Conservation (phyloP, 306 rosid species). For the Coriaria nepalensis region DNA sequence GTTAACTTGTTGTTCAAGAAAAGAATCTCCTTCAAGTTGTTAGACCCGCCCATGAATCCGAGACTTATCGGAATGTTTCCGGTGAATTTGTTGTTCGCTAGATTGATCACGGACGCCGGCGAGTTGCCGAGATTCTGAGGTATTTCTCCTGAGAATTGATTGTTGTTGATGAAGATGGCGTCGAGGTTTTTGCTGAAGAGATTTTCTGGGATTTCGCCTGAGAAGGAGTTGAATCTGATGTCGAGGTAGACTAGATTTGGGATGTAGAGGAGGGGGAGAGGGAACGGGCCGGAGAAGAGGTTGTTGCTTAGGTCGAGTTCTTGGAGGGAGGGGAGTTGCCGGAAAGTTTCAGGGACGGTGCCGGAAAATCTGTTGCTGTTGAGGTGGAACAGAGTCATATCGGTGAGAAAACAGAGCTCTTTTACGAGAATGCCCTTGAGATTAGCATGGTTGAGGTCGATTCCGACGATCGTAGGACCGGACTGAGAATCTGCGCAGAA, state of each 20-base stretch:
- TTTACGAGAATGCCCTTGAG: slow-evolving; percentile 67
- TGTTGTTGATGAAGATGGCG: slow-evolving; percentile 82
- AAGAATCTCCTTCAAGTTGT: slow-evolving; percentile 63
- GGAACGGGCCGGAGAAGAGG: slow-evolving; percentile 71
- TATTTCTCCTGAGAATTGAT: slow-evolving; percentile 63
- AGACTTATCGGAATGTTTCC: slow-evolving; percentile 73
- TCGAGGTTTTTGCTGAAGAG: slow-evolving; percentile 62
- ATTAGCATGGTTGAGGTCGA: slow-evolving; percentile 92
- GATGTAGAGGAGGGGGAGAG: slow-evolving; percentile 36
- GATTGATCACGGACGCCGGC: slow-evolving; percentile 84
- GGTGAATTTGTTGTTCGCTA: slow-evolving; percentile 62
- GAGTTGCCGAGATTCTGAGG: slow-evolving; percentile 80
- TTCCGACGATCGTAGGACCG: slow-evolving; percentile 47
- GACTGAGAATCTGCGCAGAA: slow-evolving; percentile 49
- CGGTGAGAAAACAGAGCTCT: slow-evolving; percentile 61
- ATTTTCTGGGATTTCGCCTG: slow-evolving; percentile 56
- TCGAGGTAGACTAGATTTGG: slow-evolving; percentile 76
- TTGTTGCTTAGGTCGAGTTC: slow-evolving; percentile 93
- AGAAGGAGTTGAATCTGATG: slow-evolving; percentile 68
- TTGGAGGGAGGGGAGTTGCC: slow-evolving; percentile 40
- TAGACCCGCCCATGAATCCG: slow-evolving; percentile 45
- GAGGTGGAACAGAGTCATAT: slow-evolving; percentile 66
- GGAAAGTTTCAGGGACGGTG: slow-evolving; percentile 50
- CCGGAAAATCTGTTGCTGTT: slow-evolving; percentile 76
- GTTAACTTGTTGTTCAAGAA: slow-evolving; percentile 72